phyloP scores from a whole-genome alignment of 495 filamentous ascomycete species.

The Saxispiralis lemnorum region DNA sequence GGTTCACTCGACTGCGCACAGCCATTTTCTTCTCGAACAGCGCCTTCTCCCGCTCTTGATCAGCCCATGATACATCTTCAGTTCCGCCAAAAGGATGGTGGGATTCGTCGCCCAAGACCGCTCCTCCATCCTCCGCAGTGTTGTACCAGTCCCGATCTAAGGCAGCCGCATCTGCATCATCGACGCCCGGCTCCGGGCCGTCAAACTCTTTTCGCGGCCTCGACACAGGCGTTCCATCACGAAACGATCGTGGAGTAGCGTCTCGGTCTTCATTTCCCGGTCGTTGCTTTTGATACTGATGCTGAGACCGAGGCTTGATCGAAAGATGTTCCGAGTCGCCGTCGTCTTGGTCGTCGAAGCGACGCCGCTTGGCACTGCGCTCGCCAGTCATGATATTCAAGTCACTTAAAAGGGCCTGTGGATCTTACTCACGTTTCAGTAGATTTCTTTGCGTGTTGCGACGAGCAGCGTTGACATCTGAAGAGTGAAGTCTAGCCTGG shows the following conservation, averaged over 20 bases:
- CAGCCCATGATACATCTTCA: slow-evolving; percentile 44
- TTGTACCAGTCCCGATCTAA: slow-evolving; percentile 77
- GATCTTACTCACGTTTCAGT: too few species aligned
- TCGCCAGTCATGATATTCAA: slow-evolving; percentile 4
- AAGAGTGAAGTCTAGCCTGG: too few species aligned
- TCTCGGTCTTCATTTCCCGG: background rate
- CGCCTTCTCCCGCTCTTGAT: slow-evolving; percentile 53
- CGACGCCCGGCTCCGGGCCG: slow-evolving; percentile 23
- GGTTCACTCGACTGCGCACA: slow-evolving; percentile 39
- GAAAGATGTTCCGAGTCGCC: background rate
- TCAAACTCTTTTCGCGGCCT: slow-evolving; percentile 15
- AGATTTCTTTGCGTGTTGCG: too few species aligned
- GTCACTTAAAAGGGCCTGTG: too few species aligned
- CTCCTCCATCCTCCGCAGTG: slow-evolving; percentile 54
- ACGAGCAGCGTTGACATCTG: too few species aligned
- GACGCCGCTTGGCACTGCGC: slow-evolving; percentile 8
- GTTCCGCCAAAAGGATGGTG: slow-evolving; percentile 51
- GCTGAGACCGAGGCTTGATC: slow-evolving; percentile 1
- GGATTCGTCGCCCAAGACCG: slow-evolving; percentile 62
- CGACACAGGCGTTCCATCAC: background rate
- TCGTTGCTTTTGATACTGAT: background rate
- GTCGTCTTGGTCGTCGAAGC: slow-evolving; percentile 2
- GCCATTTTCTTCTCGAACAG: slow-evolving; percentile 57
- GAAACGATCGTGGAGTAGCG: background rate
- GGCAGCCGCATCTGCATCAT: slow-evolving; percentile 40